Evolutionary conservation across 2,329 filamentous ascomycete genomes (phyloP).

Genomic region (Magnaporthiopsis incrustans): DNA sequence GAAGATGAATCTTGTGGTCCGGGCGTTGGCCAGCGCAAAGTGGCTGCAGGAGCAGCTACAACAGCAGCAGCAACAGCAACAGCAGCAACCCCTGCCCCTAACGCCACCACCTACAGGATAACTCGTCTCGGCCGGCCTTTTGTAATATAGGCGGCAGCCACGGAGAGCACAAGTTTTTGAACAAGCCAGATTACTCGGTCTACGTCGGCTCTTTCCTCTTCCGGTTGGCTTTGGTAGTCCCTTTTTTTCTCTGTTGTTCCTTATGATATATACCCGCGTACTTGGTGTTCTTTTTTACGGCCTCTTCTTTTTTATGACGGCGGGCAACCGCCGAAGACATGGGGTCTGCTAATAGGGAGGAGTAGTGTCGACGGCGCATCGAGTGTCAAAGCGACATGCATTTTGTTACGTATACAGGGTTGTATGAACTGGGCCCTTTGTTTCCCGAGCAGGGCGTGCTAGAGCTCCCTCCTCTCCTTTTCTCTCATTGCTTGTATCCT

Average conservation of each 20-base stretch:
- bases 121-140: background rate
- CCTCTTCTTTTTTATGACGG: background rate
- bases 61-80: background rate
- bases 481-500: too few relatives aligned
- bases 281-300: background rate
- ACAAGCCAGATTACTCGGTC: background rate
- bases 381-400: too few relatives aligned
- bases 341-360: too few relatives aligned
- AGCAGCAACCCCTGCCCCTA: background rate
- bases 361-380: too few relatives aligned
- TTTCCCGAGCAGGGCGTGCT: too few relatives aligned
- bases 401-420: too few relatives aligned
- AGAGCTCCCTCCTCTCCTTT: too few relatives aligned
- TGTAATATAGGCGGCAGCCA: background rate
- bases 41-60: background rate
- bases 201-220: background rate
- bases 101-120: background rate
- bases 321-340: too few relatives aligned
- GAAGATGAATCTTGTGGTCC: slow-evolving; percentile 46
- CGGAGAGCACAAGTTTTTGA: background rate
- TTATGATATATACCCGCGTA: background rate
- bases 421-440: too few relatives aligned
- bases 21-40: slow-evolving; percentile 9
- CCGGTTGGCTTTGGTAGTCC: background rate
- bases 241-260: too few relatives aligned